Conservation (phyloP, 306 rosid genomes). For the Sicyos edulis region DNA sequence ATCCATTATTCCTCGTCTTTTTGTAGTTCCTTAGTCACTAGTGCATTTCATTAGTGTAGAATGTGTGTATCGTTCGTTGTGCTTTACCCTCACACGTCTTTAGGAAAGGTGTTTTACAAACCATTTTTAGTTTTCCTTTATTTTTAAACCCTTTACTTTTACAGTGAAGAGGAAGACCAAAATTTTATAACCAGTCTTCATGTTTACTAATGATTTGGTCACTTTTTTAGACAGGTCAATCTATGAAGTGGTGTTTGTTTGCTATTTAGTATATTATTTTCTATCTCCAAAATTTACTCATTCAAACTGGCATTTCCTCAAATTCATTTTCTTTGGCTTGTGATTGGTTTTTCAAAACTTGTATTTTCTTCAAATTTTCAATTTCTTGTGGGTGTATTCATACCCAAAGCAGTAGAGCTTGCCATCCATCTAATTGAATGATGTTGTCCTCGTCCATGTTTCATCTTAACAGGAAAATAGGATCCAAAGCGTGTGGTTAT, state of each 20-base stretch:
- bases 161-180: no score
- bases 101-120: not conserved
- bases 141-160: no score
- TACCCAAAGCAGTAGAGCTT: not conserved
- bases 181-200: not conserved
- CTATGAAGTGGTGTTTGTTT: not conserved
- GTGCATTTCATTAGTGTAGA: no score
- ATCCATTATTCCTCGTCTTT: not conserved
- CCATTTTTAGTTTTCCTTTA: no score
- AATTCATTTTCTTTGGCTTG: no score
- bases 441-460: not conserved
- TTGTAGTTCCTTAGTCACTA: not conserved
- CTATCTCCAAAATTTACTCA: not conserved
- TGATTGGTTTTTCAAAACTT: not conserved
- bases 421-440: no score
- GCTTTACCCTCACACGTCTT: not conserved
- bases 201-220: not conserved
- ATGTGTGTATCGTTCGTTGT: not conserved
- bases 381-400: not conserved
- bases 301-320: not conserved
- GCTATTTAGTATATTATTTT: not conserved
- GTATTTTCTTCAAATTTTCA: not conserved
- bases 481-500: no score
- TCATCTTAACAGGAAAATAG: no score
- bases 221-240: conserved; percentile 13